phyloP scores from a whole-genome alignment of 2,329 filamentous ascomycete genomes.

The Alternaria tenuissima region DNA sequence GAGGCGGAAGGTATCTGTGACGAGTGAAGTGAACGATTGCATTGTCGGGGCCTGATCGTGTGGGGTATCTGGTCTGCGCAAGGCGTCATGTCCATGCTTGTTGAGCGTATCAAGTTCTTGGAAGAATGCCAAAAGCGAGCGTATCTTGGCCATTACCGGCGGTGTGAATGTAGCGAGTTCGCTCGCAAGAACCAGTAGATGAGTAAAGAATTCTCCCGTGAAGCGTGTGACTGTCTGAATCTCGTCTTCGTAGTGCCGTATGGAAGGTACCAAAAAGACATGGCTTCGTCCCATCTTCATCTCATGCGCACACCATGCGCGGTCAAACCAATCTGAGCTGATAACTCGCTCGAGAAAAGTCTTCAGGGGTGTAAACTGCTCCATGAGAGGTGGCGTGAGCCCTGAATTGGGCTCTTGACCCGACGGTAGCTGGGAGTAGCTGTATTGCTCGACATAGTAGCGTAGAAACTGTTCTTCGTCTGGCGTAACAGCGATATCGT shows the following conservation, averaged over 20 bases:
- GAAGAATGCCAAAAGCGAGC: constrained; percentile 35
- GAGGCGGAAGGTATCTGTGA: constrained; percentile 52
- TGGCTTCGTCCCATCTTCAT: constrained; percentile 53
- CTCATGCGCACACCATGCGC: constrained; percentile 57
- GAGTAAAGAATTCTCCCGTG: constrained; percentile 53
- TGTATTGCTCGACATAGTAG: constrained; percentile 52
- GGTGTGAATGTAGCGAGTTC: constrained; percentile 29
- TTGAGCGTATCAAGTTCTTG: constrained; percentile 8
- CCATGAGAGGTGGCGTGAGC: constrained; percentile 43
- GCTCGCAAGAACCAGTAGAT: constrained; percentile 49
- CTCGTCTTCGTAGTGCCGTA: constrained; percentile 31
- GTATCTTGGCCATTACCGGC: constrained; percentile 26
- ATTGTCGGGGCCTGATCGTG: constrained; percentile 9
- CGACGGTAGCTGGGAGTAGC: constrained; percentile 25
- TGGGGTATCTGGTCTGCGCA: constrained; percentile 29
- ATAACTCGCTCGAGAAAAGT: constrained; percentile 49
- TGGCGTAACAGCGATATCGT: constrained; percentile 50
- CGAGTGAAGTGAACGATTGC: constrained; percentile 25
- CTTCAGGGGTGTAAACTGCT: constrained; percentile 29
- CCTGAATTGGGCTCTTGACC: constrained; percentile 37
- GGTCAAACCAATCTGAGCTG: constrained; percentile 54
- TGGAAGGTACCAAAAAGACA: constrained; percentile 53
- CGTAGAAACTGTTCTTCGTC: constrained; percentile 49
- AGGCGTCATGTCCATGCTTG: constrained; percentile 10
- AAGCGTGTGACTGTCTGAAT: constrained; percentile 46